Percentiles rank a stretch among this genome's conserved stretches.
Conservation (phyloP, 805 yeast species). For the Yarrowia phangngaensis region DNA sequence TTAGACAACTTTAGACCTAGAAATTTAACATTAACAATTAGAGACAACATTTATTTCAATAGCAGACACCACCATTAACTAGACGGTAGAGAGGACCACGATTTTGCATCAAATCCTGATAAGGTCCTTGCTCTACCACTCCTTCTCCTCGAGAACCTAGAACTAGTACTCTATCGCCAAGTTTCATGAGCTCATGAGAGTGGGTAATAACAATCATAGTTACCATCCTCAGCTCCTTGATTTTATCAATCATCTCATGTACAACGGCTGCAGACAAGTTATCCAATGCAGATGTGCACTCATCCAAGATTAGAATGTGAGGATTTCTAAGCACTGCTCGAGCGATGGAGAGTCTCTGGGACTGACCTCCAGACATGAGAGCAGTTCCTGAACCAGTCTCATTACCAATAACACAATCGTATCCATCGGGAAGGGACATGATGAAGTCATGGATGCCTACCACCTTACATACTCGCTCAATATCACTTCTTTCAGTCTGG, state of each 20-base stretch:
- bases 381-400: constrained; percentile 38
- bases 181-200: constrained; percentile 58
- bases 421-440: constrained; percentile 50
- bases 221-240: constrained; percentile 41
- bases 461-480: constrained; percentile 25
- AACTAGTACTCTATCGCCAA: constrained; percentile 49
- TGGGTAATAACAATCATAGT: constrained; percentile 70
- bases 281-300: constrained; percentile 86
- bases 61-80: constrained; percentile 11
- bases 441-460: constrained; percentile 56
- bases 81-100: constrained; percentile 1
- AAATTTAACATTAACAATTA: background rate
- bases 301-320: constrained; percentile 66
- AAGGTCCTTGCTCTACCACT: constrained; percentile 13
- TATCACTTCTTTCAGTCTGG: constrained; percentile 1
- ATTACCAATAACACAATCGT: constrained; percentile 58
- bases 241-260: constrained; percentile 46
- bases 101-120: background rate
- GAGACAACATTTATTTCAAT: no score
- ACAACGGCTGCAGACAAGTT: constrained; percentile 53
- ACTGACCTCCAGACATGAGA: constrained; percentile 82
- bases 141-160: constrained; percentile 18
- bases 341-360: constrained; percentile 79
- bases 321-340: constrained; percentile 73
- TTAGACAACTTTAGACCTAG: no score